Percentiles rank a stretch among this genome's conserved stretches.
These are phyloP conservation scores for Pythium diclinum DNA, from an alignment of 352 stramenopile genomes.

Conservation along the genomic window DNA sequence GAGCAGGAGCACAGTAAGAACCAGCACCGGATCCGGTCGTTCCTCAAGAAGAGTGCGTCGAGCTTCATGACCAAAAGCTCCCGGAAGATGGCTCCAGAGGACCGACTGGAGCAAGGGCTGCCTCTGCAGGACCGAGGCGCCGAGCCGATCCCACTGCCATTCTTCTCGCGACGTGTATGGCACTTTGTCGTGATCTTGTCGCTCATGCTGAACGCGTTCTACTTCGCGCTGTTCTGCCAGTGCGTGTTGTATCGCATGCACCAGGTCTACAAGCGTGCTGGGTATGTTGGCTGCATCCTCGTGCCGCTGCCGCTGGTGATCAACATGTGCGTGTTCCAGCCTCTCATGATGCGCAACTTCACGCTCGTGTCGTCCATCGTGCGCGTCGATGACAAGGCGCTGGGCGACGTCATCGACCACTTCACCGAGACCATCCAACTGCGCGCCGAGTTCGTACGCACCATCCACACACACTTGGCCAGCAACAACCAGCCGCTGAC, in stretches of 20 bases:
- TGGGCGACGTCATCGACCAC: constrained; percentile 29
- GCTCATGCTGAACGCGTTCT: constrained; percentile 29
- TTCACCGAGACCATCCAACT: constrained; percentile 28
- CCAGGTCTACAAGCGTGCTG: constrained; percentile 12
- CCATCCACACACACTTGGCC: constrained; percentile 19
- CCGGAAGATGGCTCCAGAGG: background rate
- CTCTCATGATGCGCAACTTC: constrained; percentile 27
- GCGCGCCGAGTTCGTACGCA: constrained; percentile 23
- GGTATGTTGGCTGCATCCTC: background rate
- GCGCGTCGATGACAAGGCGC: constrained; percentile 25
- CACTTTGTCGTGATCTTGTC: constrained; percentile 26
- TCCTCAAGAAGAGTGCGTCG: background rate
- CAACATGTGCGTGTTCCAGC: constrained; percentile 29
- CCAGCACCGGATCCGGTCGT: background rate
- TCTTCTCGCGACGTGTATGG: constrained; percentile 27
- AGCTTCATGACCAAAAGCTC: background rate
- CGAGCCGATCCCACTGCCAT: constrained; percentile 10
- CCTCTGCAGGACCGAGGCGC: background rate
- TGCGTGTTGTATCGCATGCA: constrained; percentile 27
- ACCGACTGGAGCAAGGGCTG: background rate
- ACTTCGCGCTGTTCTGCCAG: constrained; percentile 32
- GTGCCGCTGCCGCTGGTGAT: constrained; percentile 22
- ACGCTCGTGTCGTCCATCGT: constrained; percentile 26
- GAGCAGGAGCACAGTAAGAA: background rate
- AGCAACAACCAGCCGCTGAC: constrained; percentile 11